These are phyloP conservation scores for Eucalyptus leucophloia DNA, from an alignment of 345 rosid genomes.

Conservation along the genomic window DNA sequence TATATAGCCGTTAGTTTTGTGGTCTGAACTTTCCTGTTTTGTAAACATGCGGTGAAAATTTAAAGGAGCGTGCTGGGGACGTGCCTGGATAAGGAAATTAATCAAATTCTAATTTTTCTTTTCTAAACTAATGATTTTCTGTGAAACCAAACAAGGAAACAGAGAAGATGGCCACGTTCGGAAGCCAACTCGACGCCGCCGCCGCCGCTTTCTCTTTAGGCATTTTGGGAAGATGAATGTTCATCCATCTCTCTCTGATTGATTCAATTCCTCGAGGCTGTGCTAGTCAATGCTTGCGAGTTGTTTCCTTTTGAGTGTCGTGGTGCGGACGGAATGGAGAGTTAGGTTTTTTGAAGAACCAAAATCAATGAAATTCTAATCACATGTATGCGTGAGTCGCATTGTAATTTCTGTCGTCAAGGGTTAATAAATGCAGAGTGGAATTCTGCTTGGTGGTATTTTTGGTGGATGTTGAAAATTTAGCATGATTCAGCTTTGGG, in stretches of 20 bases:
- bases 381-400: not conserved
- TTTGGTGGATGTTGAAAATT: not conserved
- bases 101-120: not conserved
- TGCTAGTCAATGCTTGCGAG: not conserved
- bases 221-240: not conserved
- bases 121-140: not conserved
- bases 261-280: not conserved
- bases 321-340: not conserved
- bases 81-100: not conserved
- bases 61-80: not conserved
- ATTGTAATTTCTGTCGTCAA: not conserved
- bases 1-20: not conserved
- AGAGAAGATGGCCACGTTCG: not conserved
- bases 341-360: not conserved
- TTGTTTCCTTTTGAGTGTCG: not conserved
- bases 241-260: not conserved
- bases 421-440: not conserved
- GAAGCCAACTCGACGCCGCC: constrained; percentile 52
- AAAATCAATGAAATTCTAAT: not conserved
- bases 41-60: not conserved
- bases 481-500: not conserved
- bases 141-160: not conserved
- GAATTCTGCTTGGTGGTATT: not conserved
- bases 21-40: not conserved
- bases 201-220: constrained; percentile 5